Evolutionary conservation across 768 basidiomycete species (phyloP).

Genomic region (Dacryopinax spathularia): DNA sequence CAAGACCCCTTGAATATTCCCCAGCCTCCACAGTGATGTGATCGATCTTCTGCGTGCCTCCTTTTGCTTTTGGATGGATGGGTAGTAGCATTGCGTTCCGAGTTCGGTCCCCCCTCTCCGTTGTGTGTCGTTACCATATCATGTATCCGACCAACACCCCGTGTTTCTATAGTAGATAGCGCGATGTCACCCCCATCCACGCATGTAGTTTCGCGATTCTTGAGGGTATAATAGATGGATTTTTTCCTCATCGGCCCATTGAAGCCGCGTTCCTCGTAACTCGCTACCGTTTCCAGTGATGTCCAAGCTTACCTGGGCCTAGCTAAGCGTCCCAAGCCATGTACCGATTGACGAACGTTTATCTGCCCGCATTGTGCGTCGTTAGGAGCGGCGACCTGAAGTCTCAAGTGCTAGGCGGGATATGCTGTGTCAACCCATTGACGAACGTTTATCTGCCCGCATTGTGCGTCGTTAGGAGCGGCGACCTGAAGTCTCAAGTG

Average conservation of each 20-base stretch:
- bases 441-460: not conserved
- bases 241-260: not conserved
- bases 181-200: constrained; percentile 3
- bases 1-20: not conserved
- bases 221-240: constrained; percentile 2
- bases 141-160: constrained; percentile 1
- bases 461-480: constrained; percentile 17
- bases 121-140: not conserved
- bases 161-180: constrained; percentile 5
- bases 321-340: no score
- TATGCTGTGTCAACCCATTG: constrained; percentile 18
- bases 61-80: constrained; percentile 1
- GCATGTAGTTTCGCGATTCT: constrained; percentile 5
- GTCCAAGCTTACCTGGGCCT: no score
- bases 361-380: not conserved
- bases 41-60: not conserved
- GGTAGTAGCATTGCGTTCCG: constrained; percentile 1
- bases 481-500: constrained; percentile 17
- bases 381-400: constrained; percentile 21
- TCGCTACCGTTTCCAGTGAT: no score
- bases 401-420: constrained; percentile 18
- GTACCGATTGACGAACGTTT: not conserved
- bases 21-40: not conserved
- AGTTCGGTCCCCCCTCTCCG: not conserved
- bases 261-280: no score